Evolutionary conservation across 1,284 basidiomycete species (phyloP), one percentile per base, ranked within the genome.

Genomic region (Apiotrichum domesticum): DNA sequence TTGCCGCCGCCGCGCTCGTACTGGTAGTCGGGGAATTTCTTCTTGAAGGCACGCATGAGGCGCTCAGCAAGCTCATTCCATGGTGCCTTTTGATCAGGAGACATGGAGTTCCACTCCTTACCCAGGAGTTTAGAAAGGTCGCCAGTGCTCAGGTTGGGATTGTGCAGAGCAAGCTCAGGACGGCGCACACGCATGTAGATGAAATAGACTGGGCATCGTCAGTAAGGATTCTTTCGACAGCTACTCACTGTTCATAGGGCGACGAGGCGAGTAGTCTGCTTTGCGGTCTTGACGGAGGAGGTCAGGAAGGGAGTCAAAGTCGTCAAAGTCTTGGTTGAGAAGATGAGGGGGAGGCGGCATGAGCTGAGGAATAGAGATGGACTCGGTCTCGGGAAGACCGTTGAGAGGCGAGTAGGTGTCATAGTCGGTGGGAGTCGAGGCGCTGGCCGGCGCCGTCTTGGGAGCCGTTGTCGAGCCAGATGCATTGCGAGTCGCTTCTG

Each of bases 11-110:
- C 53, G n/a, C 61, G 58, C 54, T 63, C 61, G 52, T 63, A 63
- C 54, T 63, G 61, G 56, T 63, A 63, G 51, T 63, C 54, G 8
- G 61, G 61, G 51, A 54, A 63, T 56, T 63, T 63, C 40, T 57
- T 57, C 56, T 63, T 63, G 58, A 63, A 63, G 0, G 58, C 58
- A 7, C 56, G 54, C 53, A 58, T 57, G 15, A 63, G 51, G 3
- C 61, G 58, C 49, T 60, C 56, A 15, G 58, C 54, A 9, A 63
- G 55, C 51, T 57, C 55, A 29, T 55, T 55, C 61, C 61, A 63
- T 1, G 58, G 61, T 1, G 55, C 55, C 55, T 63, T 59, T 40
- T 58, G 50, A 21, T 56, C 56, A 6, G 44, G 47, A 9, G 45
- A 46, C 56, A 63, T 55, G n/a, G 47, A 29, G 39, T 50, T 52